A percentile compares a stretch with the other conserved stretches of the same genome.
Evolutionary conservation across 352 stramenopile species (phyloP).

Genomic region (Globisporangium radiosum): DNA sequence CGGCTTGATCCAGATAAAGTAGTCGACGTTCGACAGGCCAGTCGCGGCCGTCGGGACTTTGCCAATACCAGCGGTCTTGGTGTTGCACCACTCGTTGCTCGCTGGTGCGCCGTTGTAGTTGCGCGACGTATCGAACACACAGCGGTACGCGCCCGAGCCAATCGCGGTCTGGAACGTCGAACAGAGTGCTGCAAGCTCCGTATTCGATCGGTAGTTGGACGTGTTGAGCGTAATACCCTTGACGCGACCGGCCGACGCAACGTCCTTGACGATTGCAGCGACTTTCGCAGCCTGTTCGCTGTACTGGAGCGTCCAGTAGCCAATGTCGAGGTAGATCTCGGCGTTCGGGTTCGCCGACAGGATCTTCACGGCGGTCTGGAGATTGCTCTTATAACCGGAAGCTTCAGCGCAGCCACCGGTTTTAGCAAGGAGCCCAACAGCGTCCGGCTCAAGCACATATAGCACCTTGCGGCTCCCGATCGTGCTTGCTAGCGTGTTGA

Average conservation of each 20-base stretch:
- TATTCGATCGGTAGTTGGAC: constrained; percentile 67
- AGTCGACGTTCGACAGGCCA: constrained; percentile 50
- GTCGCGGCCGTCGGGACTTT: constrained; percentile 42
- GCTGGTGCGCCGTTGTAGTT: constrained; percentile 30
- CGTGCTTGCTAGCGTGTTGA: constrained; percentile 27
- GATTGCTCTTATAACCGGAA: constrained; percentile 16
- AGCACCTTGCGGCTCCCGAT: constrained; percentile 44
- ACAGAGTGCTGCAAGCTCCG: constrained; percentile 37
- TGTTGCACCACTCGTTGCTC: constrained; percentile 65
- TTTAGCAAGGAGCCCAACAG: constrained; percentile 42
- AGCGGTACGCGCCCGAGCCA: constrained; percentile 23
- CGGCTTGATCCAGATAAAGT: constrained; percentile 70
- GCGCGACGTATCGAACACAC: constrained; percentile 5
- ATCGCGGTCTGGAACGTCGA: constrained; percentile 45
- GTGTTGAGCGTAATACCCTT: constrained; percentile 74
- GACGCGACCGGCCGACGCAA: constrained; percentile 22
- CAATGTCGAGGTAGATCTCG: constrained; percentile 60
- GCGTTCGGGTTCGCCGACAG: constrained; percentile 60
- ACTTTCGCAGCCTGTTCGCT: constrained; percentile 16
- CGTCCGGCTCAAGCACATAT: constrained; percentile 66
- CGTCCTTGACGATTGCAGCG: constrained; percentile 30
- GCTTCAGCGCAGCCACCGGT: constrained; percentile 23
- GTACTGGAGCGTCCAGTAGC: constrained; percentile 49
- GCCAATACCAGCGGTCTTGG: constrained; percentile 52
- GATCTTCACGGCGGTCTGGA: constrained; percentile 32